Evolutionary conservation across 306 rosid genomes (phyloP).

Genomic region (Quercus robur): DNA sequence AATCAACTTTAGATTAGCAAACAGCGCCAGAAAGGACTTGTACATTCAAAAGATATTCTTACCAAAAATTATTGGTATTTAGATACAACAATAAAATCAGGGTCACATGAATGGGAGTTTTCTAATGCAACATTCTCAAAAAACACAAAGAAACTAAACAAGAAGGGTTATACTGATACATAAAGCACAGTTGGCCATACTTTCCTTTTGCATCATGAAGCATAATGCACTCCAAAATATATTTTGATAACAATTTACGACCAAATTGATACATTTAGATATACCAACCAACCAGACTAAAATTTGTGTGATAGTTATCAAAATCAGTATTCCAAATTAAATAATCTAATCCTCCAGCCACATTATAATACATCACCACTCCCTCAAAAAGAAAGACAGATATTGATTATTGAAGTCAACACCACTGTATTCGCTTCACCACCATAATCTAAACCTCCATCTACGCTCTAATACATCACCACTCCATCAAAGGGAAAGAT

Average conservation of each 20-base stretch:
- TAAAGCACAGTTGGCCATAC: not conserved
- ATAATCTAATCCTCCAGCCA: not conserved
- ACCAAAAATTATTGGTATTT: too few species aligned
- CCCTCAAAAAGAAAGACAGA: not conserved
- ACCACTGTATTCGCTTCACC: not conserved
- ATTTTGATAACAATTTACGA: not conserved
- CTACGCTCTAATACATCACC: not conserved
- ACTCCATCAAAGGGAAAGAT: not conserved
- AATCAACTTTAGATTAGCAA: not conserved
- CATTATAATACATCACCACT: not conserved
- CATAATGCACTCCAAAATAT: not conserved
- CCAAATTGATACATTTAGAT: not conserved
- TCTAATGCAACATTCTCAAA: not conserved
- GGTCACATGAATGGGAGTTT: not conserved
- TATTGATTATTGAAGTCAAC: not conserved
- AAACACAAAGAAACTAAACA: not conserved
- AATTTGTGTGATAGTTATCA: not conserved
- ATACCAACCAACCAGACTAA: not conserved
- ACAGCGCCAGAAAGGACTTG: not conserved
- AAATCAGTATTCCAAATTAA: not conserved
- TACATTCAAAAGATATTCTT: not conserved
- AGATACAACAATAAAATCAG: not conserved
- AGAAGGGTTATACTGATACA: not conserved
- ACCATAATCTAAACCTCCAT: not conserved
- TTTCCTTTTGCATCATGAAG: not conserved